phyloP scores from a whole-genome alignment of 768 basidiomycete genomes.

The Rhizopogon vulgaris region DNA sequence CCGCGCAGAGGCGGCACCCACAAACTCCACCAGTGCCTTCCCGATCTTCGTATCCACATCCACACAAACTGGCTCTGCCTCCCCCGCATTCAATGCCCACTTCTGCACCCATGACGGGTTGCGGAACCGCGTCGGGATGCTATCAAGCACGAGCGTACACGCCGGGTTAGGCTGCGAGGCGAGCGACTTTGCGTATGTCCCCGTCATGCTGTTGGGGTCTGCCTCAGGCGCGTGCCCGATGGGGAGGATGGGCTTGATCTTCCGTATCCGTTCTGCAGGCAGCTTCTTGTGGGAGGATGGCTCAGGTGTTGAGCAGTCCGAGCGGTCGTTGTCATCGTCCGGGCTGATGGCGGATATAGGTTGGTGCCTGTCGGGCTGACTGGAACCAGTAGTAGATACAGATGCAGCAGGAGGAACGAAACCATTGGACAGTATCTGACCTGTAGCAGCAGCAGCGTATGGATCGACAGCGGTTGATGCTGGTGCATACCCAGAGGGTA shows the following conservation, averaged over 20 bases:
- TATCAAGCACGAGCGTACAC: conserved; percentile 51
- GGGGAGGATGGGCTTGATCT: conserved; percentile 4
- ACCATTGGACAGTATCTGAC: background rate
- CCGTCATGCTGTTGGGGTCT: conserved; percentile 40
- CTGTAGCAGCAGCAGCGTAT: background rate
- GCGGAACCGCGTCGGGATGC: conserved; percentile 45
- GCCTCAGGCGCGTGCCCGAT: conserved; percentile 45
- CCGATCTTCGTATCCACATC: conserved; percentile 35
- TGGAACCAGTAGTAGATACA: background rate
- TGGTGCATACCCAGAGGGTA: background rate
- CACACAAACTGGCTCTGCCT: conserved; percentile 31
- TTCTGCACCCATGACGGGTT: conserved; percentile 33
- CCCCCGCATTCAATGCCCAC: conserved; percentile 39
- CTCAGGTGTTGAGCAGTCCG: background rate
- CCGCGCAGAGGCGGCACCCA: conserved; percentile 35
- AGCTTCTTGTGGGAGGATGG: background rate
- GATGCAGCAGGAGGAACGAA: background rate
- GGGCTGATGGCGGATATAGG: background rate
- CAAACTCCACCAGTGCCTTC: conserved; percentile 49
- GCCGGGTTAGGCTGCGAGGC: conserved; percentile 34
- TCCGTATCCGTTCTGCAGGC: background rate
- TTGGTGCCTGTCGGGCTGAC: background rate
- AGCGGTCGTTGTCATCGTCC: background rate
- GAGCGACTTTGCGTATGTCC: conserved; percentile 33
- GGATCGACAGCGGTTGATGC: background rate